These are phyloP conservation scores for Beauveria rudraprayagi DNA, from an alignment of 2,329 filamentous ascomycete species.

Conservation along the genomic window DNA sequence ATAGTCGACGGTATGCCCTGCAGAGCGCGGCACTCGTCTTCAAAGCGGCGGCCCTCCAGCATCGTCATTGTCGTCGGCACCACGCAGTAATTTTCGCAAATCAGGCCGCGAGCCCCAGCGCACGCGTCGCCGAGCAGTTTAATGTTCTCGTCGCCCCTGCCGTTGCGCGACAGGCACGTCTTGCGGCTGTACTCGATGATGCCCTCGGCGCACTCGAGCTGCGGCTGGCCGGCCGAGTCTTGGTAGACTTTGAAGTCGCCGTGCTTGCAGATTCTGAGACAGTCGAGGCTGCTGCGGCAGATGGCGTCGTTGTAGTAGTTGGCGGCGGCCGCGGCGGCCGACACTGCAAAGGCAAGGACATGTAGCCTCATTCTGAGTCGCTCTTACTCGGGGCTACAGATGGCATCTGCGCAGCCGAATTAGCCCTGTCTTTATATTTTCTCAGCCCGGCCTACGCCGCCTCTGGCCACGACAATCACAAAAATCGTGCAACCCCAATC, in stretches of 20 bases:
- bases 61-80: background rate
- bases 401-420: background rate
- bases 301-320: slow-evolving; percentile 4
- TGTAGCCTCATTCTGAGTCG: background rate
- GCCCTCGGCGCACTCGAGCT: slow-evolving; percentile 2
- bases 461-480: background rate
- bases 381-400: background rate
- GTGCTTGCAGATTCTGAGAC: background rate
- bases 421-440: background rate
- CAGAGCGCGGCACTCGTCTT: background rate
- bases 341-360: background rate
- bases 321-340: background rate
- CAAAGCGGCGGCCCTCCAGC: background rate
- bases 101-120: background rate
- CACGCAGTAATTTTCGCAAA: slow-evolving; percentile 1
- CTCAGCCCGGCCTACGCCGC: background rate
- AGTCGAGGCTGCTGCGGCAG: slow-evolving; percentile 6
- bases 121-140: background rate
- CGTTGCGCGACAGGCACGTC: slow-evolving; percentile 2
- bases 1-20: background rate
- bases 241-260: slow-evolving; percentile 1
- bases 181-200: slow-evolving; percentile 10
- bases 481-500: background rate
- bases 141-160: background rate
- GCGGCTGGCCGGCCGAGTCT: background rate